A percentile compares a stretch with the other conserved stretches of the same genome.
Conservation (phyloP, 1,139 yeast genomes). For the Debaryomyces sp. region DNA sequence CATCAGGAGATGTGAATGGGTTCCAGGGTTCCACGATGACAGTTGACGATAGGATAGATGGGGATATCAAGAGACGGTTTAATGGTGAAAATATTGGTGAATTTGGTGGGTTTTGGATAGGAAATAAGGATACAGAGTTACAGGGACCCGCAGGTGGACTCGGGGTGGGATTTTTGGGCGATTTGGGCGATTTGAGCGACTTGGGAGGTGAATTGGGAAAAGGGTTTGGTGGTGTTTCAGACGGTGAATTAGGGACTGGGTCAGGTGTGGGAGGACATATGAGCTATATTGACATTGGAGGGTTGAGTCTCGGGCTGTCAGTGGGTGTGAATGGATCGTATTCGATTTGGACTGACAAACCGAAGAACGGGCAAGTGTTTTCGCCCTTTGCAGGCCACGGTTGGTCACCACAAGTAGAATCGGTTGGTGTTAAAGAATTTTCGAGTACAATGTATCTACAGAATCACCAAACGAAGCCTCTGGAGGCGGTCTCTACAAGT, state of each 20-base stretch:
- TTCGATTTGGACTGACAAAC: constrained; percentile 15
- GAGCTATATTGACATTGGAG: not conserved
- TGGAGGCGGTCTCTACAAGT: not conserved
- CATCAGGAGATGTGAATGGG: not conserved
- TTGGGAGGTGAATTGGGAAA: not conserved
- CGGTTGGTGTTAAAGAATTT: too few relatives aligned
- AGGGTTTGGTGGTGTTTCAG: not conserved
- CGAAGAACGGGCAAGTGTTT: constrained; percentile 7
- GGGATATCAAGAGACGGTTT: not conserved
- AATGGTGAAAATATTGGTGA: not conserved
- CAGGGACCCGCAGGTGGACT: not conserved
- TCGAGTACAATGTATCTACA: not conserved
- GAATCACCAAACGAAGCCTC: not conserved
- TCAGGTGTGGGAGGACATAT: not conserved
- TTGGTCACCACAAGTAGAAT: not conserved
- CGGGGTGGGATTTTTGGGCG: not conserved
- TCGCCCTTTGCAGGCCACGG: constrained; percentile 10
- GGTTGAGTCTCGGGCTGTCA: not conserved
- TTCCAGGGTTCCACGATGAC: not conserved
- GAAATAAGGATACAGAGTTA: not conserved
- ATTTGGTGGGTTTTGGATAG: not conserved
- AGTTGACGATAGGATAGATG: not conserved
- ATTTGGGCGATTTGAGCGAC: not conserved
- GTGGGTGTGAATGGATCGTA: not conserved
- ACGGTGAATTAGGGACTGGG: not conserved